These are phyloP conservation scores for Coleophoma eucalyptorum DNA, from an alignment of 2,329 filamentous ascomycete species.

Conservation along the genomic window DNA sequence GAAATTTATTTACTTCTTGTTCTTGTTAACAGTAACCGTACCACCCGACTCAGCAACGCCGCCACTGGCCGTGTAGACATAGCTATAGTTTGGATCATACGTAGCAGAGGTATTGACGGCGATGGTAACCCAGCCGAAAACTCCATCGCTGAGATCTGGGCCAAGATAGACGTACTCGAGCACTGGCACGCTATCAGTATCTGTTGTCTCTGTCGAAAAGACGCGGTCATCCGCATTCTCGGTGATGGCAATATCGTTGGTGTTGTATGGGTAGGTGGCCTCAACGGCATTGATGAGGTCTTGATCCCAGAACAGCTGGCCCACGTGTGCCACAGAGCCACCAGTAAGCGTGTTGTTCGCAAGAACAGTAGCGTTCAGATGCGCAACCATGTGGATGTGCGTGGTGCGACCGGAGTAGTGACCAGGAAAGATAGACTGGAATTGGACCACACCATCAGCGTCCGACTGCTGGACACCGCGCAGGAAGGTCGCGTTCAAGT, in stretches of 20 bases:
- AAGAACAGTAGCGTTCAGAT: constrained; percentile 9
- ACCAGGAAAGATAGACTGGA: constrained; percentile 40
- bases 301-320: constrained; percentile 62
- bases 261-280: constrained; percentile 40
- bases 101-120: constrained; percentile 19
- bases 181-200: constrained; percentile 47
- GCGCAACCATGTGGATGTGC: constrained; percentile 37
- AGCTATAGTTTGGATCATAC: constrained; percentile 5
- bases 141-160: constrained; percentile 44
- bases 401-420: constrained; percentile 40
- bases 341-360: constrained; percentile 45
- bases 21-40: neutral
- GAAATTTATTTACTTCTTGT: too few species aligned
- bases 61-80: constrained; percentile 4
- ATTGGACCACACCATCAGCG: constrained; percentile 36
- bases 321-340: constrained; percentile 38
- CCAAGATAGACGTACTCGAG: constrained; percentile 56
- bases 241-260: constrained; percentile 42
- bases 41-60: constrained; percentile 1
- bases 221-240: constrained; percentile 45
- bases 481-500: constrained; percentile 36
- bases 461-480: constrained; percentile 38
- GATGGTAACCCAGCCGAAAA: constrained; percentile 52
- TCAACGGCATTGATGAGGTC: constrained; percentile 52
- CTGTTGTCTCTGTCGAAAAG: constrained; percentile 34